A percentile compares a stretch with the other conserved stretches of the same genome.
Conservation (phyloP, 106 monocot genomes). For the Apostasia shenzhenica region DNA sequence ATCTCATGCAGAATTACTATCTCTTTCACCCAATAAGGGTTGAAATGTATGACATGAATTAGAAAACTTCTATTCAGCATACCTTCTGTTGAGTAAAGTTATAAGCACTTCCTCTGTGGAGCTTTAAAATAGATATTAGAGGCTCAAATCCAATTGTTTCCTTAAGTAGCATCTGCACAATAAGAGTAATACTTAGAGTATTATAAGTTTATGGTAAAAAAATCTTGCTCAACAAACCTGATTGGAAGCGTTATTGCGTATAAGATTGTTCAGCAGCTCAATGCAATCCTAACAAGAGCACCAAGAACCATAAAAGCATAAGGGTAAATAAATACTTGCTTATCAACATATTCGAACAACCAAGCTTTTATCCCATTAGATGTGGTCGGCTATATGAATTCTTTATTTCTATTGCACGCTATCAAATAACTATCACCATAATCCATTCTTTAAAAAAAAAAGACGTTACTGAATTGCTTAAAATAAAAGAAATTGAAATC, state of each 20-base stretch:
- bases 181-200: constrained; percentile 9
- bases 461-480: no score
- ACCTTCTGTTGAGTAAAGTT: constrained; percentile 99
- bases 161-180: constrained; percentile 63
- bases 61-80: background rate
- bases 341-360: no score
- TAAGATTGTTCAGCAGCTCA: constrained; percentile 89
- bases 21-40: background rate
- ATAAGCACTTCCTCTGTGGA: constrained; percentile 91
- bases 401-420: no score
- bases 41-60: background rate
- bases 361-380: no score
- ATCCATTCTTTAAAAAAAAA: no score
- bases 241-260: constrained; percentile 82
- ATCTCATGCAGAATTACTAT: background rate
- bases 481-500: background rate
- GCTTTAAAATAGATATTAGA: constrained; percentile 73
- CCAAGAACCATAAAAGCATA: background rate
- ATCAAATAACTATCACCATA: no score
- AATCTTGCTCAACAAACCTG: constrained; percentile 39
- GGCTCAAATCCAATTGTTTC: constrained; percentile 94
- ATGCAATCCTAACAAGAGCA: constrained; percentile 73
- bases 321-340: background rate
- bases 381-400: no score
- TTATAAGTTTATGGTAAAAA: background rate